A percentile compares a stretch with the other conserved stretches of the same genome.
Conservation (phyloP, 2,329 filamentous ascomycete species). For the Helotiales sp. region DNA sequence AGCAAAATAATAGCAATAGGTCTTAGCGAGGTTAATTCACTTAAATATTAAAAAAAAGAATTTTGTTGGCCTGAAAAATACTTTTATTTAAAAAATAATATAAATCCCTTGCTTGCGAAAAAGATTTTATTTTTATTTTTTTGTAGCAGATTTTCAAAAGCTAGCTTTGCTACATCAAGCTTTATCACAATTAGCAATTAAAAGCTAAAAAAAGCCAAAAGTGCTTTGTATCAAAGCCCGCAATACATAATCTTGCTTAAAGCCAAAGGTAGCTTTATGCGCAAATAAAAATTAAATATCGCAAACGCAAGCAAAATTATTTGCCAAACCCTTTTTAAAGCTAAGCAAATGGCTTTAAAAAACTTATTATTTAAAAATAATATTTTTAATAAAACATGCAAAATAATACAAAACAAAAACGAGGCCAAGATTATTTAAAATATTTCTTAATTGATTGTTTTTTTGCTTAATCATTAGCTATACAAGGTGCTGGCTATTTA, state of each 20-base stretch:
- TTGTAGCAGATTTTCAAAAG: slow-evolving; percentile 40
- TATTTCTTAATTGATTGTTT: too few species aligned
- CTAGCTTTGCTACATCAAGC: too few species aligned
- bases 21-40: slow-evolving; percentile 30
- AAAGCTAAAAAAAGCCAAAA: slow-evolving; percentile 48
- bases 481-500: too few species aligned
- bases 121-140: slow-evolving; percentile 38
- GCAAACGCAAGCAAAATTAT: slow-evolving; percentile 42
- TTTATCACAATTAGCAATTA: too few species aligned
- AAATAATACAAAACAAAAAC: slow-evolving; percentile 43
- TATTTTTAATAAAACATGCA: slow-evolving; percentile 45
- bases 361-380: too few species aligned
- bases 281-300: slow-evolving; percentile 43
- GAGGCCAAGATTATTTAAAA: too few species aligned
- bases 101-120: slow-evolving; percentile 41
- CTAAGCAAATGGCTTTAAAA: slow-evolving; percentile 41
- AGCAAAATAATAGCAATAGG: slow-evolving; percentile 20
- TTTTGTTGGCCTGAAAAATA: slow-evolving; percentile 40
- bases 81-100: slow-evolving; percentile 29
- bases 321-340: slow-evolving; percentile 42
- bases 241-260: slow-evolving; percentile 47
- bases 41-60: slow-evolving; percentile 39
- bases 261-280: slow-evolving; percentile 50
- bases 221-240: slow-evolving; percentile 44
- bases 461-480: too few species aligned